Evolutionary conservation across 2,329 filamentous ascomycete species (phyloP), one percentile per base, ranked within the genome.

Genomic region (Phialocephala sp.): DNA sequence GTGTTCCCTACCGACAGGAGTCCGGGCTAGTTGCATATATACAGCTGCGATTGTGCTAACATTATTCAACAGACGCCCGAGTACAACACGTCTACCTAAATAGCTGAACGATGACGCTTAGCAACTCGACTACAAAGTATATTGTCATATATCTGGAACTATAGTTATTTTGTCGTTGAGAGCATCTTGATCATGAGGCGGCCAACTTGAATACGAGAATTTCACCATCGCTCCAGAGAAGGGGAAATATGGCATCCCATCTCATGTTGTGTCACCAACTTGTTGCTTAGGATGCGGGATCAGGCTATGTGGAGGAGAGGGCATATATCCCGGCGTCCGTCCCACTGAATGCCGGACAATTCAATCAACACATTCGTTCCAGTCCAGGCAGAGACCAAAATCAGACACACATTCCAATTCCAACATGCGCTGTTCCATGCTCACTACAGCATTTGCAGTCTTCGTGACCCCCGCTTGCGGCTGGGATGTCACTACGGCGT

Each of bases 131-230:
- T n/a, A n/a, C n/a, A n/a, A n/a, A n/a, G n/a, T n/a, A n/a, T n/a
- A n/a, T n/a, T n/a, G n/a, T n/a, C n/a, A n/a, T n/a, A n/a, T n/a
- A n/a, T n/a, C n/a, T n/a, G n/a, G n/a, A n/a, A n/a, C n/a, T n/a
- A n/a, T n/a, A n/a, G n/a, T n/a, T n/a, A n/a, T n/a, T n/a, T n/a
- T n/a, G n/a, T n/a, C n/a, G n/a, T n/a, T n/a, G n/a, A 39, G 22
- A n/a, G 8, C n/a, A 9, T 50, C 45, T n/a, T 50, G 45, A 50
- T 50, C 45, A 11, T 50, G 45, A 8, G 18, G 18, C 20, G n/a
- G 45, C 20, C 45, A 50, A 50, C 4, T 50, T n/a, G 18, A 50
- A 50, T 50, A 50, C 45, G 45, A 50, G 45, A 22, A 50, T 24
- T 50, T 22, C n/a, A 24, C 22, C 9, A 50, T 3, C 20, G n/a